Base-by-base conservation (phyloP, 225 moss, liverwort and hornwort genomes). In the Climacium dendroides region DNA sequence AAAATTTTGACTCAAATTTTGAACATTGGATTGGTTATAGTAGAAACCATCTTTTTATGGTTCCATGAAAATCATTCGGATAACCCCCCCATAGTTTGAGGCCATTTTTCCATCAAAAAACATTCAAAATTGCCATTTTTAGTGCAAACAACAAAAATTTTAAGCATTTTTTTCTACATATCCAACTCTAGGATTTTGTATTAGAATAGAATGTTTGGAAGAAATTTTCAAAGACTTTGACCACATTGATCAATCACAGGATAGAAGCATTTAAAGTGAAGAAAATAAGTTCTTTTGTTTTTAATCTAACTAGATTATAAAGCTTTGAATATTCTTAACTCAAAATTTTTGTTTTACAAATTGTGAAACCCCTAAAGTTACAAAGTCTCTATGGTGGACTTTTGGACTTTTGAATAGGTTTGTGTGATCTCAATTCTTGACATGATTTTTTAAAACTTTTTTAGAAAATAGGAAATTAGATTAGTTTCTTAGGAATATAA, bases 11-110 rank as follows among this genome's bases (percentile, higher is more conserved):
- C n/a, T n/a, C n/a, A n/a, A n/a, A n/a, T n/a, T 65, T 64, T 65
- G n/a, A 65, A n/a, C 2, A 1, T 35, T 19, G 3, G n/a, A 19
- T 65, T 65, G 35, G 35, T 35, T 10, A 65, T 3, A 0, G 0
- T 35, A 1, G 10, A 35, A 65, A 19, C 19, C 35, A 35, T 65
- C 65, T 5, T 19, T 6, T 65, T 5, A 14, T 17, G 1, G 5
- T 15, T 16, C 0, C 1, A 1, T 35, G 11, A 11, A 32, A 20
- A 65, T 65, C 65, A n/a, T 65, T 65, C n/a, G 11, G 0, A n/a
- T 20, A 11, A 19, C 2, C 6, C 6, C 4, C 11, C 1, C 2
- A n/a, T n/a, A n/a, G n/a, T n/a, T n/a, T n/a, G n/a, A n/a, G n/a
- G n/a, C n/a, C n/a, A n/a, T n/a, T n/a, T n/a, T n/a, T n/a, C n/a